Conservation (phyloP, 176 grass and related monocot species). For the Aegilops tauschii region DNA sequence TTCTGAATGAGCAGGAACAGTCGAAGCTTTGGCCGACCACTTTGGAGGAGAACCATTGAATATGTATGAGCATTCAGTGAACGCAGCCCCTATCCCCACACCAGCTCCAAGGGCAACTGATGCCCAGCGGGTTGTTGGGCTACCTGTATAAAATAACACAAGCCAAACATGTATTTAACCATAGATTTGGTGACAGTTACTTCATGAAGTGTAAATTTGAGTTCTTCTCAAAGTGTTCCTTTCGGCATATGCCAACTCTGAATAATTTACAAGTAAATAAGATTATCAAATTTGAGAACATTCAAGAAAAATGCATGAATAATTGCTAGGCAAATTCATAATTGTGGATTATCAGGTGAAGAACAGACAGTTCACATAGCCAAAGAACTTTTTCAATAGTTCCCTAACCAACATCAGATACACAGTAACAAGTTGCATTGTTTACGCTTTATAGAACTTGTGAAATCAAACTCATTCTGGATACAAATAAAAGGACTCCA, state of each 20-base stretch:
- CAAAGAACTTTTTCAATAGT: neutral
- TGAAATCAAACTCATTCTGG: neutral
- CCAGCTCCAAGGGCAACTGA: slow-evolving; percentile 89
- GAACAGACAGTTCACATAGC: neutral
- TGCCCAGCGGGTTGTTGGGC: slow-evolving; percentile 85
- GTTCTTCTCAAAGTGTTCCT: neutral
- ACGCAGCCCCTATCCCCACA: slow-evolving; percentile 86
- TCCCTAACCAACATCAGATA: neutral
- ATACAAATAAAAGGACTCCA: neutral
- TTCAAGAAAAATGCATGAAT: neutral
- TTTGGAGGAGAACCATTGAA: slow-evolving; percentile 81
- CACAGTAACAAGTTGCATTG: neutral
- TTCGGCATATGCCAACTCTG: neutral
- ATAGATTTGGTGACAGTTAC: neutral
- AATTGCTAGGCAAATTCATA: neutral
- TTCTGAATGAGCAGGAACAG: slow-evolving; percentile 34
- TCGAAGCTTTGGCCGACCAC: slow-evolving; percentile 52
- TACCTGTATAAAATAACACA: slow-evolving; percentile 55
- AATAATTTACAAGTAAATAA: neutral
- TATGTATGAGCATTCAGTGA: slow-evolving; percentile 83
- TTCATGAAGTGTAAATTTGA: neutral
- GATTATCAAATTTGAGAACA: neutral
- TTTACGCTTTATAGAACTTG: neutral
- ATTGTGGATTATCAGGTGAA: neutral
- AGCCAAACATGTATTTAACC: neutral